phyloP scores from a whole-genome alignment of 1,284 basidiomycete genomes.

The Hymenochaete sp. region DNA sequence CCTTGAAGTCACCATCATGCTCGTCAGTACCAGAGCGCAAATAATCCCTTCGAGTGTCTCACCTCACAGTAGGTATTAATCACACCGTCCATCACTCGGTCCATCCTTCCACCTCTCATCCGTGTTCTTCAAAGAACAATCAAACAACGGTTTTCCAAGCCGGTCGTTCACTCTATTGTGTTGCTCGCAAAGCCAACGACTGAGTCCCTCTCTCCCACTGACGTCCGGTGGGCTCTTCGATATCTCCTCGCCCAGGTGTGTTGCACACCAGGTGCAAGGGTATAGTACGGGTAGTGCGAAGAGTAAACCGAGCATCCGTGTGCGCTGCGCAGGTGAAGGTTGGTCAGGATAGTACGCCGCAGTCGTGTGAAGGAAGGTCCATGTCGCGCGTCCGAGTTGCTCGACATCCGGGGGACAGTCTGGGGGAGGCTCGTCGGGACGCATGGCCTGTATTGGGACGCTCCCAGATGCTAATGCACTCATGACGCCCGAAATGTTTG shows the following conservation, averaged over 20 bases:
- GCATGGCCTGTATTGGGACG: constrained; percentile 14
- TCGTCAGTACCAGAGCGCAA: no score
- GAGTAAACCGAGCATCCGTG: constrained; percentile 74
- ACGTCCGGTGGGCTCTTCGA: constrained; percentile 65
- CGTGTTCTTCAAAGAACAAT: constrained; percentile 59
- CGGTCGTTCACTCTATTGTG: constrained; percentile 88
- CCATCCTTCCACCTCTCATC: constrained; percentile 90
- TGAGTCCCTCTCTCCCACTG: constrained; percentile 55
- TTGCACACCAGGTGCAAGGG: constrained; percentile 80
- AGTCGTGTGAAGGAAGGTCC: constrained; percentile 92
- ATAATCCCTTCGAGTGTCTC: no score
- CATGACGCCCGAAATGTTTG: constrained; percentile 33
- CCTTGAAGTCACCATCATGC: no score
- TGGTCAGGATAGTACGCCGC: constrained; percentile 87
- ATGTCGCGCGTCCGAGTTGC: constrained; percentile 81
- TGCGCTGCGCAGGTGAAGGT: constrained; percentile 63
- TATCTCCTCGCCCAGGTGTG: constrained; percentile 68
- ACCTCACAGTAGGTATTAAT: no score
- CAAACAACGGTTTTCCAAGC: constrained; percentile 75
- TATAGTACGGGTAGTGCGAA: constrained; percentile 74
- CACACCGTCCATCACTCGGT: constrained; percentile 78
- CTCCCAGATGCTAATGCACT: constrained; percentile 33
- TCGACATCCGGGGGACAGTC: constrained; percentile 86
- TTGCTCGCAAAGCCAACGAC: constrained; percentile 80
- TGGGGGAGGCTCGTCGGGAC: constrained; percentile 37